Conservation (phyloP, 1,284 basidiomycete genomes). For the Lentinus polychrous region DNA sequence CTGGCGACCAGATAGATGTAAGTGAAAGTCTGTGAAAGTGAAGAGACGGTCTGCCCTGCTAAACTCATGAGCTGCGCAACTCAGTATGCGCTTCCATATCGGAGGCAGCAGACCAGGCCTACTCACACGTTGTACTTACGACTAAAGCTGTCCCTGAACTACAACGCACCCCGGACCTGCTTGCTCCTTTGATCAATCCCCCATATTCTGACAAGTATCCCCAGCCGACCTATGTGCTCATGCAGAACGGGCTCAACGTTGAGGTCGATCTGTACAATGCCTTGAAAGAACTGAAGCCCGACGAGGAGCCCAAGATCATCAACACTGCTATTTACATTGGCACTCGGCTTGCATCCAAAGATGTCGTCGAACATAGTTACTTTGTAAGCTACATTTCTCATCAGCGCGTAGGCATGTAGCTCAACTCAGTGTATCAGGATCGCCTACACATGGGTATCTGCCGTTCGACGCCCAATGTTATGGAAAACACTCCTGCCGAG, state of each 20-base stretch:
- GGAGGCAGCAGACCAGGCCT: conserved; percentile 53
- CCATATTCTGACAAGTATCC: conserved; percentile 39
- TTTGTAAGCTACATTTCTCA: conserved; percentile 33
- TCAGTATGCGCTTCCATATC: conserved; percentile 52
- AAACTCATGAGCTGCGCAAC: conserved; percentile 7
- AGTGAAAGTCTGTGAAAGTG: conserved; percentile 16
- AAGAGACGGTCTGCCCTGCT: background rate
- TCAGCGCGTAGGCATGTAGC: background rate
- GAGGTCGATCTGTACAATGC: conserved; percentile 61
- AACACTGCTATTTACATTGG: conserved; percentile 49
- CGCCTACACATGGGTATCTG: conserved; percentile 47
- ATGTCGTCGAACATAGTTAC: conserved; percentile 42
- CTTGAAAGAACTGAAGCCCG: conserved; percentile 31
- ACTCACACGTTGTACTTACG: conserved; percentile 62
- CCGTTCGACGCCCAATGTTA: conserved; percentile 34
- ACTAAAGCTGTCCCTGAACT: conserved; percentile 75
- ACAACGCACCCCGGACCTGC: conserved; percentile 45
- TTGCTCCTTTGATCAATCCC: conserved; percentile 49
- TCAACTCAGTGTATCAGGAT: conserved; percentile 32
- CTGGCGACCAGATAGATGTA: conserved; percentile 62
- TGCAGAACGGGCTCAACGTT: conserved; percentile 76
- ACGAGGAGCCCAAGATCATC: conserved; percentile 43
- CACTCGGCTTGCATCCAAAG: conserved; percentile 40
- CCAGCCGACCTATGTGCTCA: conserved; percentile 58
- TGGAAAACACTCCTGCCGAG: conserved; percentile 38